phyloP scores from a whole-genome alignment of 192 early-diverging fungal species.

The Backusella westeae region DNA sequence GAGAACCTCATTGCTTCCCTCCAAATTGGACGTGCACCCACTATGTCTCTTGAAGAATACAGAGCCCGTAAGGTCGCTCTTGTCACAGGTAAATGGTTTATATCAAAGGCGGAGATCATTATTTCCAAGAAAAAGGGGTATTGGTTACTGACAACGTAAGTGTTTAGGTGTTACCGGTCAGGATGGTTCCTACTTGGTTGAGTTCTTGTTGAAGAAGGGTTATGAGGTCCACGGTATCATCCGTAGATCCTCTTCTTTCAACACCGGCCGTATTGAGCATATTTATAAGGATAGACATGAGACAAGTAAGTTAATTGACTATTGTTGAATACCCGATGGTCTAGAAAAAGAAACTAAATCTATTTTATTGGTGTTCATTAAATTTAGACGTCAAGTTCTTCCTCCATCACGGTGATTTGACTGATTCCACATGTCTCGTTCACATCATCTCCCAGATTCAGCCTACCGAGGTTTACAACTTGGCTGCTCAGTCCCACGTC shows the following conservation, averaged over 20 bases:
- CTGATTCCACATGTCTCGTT: conserved; percentile 74
- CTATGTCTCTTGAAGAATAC: conserved; percentile 48
- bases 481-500: conserved; percentile 76
- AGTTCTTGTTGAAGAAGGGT: conserved; percentile 70
- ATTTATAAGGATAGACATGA: conserved; percentile 72
- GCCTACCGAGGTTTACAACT: conserved; percentile 75
- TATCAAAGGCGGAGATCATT: conserved; percentile 1
- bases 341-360: background rate
- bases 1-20: conserved; percentile 1
- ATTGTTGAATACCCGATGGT: background rate
- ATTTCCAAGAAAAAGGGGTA: background rate
- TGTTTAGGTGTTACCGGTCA: conserved; percentile 74
- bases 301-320: conserved; percentile 41
- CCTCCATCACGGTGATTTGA: conserved; percentile 78
- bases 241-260: conserved; percentile 80
- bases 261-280: conserved; percentile 78
- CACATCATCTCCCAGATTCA: conserved; percentile 71
- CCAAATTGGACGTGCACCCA: conserved; percentile 1
- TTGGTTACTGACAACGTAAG: background rate
- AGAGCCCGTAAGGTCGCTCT: conserved; percentile 59
- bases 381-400: conserved; percentile 59
- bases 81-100: conserved; percentile 48
- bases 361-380: background rate
- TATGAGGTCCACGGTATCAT: conserved; percentile 81
- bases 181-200: conserved; percentile 76